Percentiles rank a stretch among this genome's conserved stretches.
These are phyloP conservation scores for Alnus rubra DNA, from an alignment of 306 rosid species.

Conservation along the genomic window DNA sequence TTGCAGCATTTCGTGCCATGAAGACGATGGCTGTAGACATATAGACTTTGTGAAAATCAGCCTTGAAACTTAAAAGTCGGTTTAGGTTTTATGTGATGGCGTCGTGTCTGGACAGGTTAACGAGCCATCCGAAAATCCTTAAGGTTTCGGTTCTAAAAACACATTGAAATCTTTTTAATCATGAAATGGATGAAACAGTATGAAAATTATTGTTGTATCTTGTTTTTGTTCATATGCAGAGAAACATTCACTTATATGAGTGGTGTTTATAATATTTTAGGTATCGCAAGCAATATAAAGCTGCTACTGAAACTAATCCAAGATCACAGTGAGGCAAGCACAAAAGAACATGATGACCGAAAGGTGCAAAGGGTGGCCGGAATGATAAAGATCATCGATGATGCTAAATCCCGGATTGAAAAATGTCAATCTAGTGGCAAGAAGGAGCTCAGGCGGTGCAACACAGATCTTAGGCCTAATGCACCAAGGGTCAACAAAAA, in stretches of 20 bases:
- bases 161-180: no score
- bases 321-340: conserved; percentile 62
- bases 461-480: conserved; percentile 61
- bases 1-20: background rate
- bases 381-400: conserved; percentile 72
- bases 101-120: no score
- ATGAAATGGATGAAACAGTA: no score
- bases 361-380: conserved; percentile 74
- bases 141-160: no score
- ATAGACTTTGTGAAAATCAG: no score
- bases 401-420: conserved; percentile 61
- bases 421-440: conserved; percentile 43
- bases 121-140: no score
- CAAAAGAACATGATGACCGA: conserved; percentile 57
- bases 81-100: no score
- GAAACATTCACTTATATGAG: no score
- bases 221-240: no score
- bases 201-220: no score
- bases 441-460: conserved; percentile 74
- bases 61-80: no score
- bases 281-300: conserved; percentile 69
- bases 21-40: background rate
- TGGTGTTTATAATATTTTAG: conserved; percentile 19
- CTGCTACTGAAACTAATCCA: conserved; percentile 69
- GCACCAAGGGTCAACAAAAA: conserved; percentile 54